These are phyloP conservation scores for Plasmodium blacklocki DNA, from an alignment of 169 alveolate genomes.

Conservation along the genomic window DNA sequence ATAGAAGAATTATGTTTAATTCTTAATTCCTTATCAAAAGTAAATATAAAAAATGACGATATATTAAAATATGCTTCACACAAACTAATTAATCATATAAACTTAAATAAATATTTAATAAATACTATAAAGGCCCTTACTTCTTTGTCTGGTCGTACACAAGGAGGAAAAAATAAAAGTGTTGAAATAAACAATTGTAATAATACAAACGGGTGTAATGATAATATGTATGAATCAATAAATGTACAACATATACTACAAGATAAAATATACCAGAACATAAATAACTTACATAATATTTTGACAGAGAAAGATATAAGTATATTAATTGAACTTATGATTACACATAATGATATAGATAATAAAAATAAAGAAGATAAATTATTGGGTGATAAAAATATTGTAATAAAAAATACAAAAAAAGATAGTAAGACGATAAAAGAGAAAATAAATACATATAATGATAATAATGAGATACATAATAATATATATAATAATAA, in stretches of 20 bases:
- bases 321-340: conserved; percentile 26
- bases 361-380: neutral
- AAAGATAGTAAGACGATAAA: neutral
- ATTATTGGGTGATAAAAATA: neutral
- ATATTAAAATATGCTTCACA: conserved; percentile 40
- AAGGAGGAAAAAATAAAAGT: neutral
- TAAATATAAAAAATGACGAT: conserved; percentile 44
- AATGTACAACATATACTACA: neutral
- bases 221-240: neutral
- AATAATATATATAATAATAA: neutral
- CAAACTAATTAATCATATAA: conserved; percentile 20
- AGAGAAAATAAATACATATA: neutral
- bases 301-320: conserved; percentile 67
- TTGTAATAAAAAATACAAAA: neutral
- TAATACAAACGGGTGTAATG: neutral
- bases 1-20: conserved; percentile 62
- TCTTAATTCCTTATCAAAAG: conserved; percentile 59
- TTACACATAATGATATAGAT: neutral
- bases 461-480: neutral
- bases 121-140: conserved; percentile 27
- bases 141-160: neutral
- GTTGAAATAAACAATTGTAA: no score
- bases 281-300: conserved; percentile 2
- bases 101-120: conserved; percentile 22
- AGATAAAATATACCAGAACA: neutral